Evolutionary conservation across 1,284 basidiomycete species (phyloP), one percentile per base, ranked within the genome.

Genomic region (Marasmius fiardii): DNA sequence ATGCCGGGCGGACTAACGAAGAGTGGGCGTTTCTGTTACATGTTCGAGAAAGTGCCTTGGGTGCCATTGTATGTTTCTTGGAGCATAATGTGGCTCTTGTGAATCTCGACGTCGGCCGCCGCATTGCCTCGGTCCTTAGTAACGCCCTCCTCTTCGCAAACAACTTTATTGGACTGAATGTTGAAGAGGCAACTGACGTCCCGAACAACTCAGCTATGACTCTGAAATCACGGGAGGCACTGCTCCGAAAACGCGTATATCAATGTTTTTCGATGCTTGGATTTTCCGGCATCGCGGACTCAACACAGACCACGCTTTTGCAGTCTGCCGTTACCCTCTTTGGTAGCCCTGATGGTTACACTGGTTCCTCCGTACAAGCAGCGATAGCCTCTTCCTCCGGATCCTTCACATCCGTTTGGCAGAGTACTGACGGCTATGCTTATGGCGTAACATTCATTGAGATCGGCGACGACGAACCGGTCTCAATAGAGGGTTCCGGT

Each of bases 21-120:
- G 97, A 98, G 65, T 98, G 95, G 95, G 80, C 81, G 53, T 99
- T 98, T 73, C 75, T 99, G 7, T 74, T 99, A 4, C 88, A 93
- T 60, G 91, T 99, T 6, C 82, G 96, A 26, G 95, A 98, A 71
- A 90, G 88, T 63, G 93, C 96, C 0, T 78, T 99, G 16, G 86
- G 91, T 1, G 92, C 95, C 1, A 88, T 99, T 35, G 77, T 93
- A 35, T 88, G 88, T 63, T 99, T 99, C 74, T 74, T 98, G 51
- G 78, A 85, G 52, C 88, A 95, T 68, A 96, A 95, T 67, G 71
- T 79, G 0, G 76, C 81, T 1, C 77, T 98, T 14, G 86, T 98
- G 57, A 96, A 92, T 10, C 83, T 96, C 5, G 97, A 98, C 64
- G 92, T 96, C 11, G 89, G 92, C 1, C 81, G 95, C 20, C 84